Evolutionary conservation across 75 land plant genomes (phyloP).

Genomic region (Cupressus sempervirens): DNA sequence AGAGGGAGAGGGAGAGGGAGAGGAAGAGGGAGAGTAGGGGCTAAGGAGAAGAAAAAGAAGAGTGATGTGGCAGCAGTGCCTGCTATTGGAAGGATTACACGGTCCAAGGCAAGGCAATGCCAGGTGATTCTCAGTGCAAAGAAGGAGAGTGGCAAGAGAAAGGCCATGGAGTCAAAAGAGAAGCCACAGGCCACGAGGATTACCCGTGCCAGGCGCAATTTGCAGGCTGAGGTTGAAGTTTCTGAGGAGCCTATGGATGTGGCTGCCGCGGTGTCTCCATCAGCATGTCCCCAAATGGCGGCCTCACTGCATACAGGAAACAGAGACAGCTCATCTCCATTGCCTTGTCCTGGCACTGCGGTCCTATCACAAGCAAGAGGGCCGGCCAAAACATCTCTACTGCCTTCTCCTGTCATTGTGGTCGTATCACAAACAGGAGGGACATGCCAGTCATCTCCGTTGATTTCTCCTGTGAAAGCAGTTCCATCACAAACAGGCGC

Average conservation of each 20-base stretch:
- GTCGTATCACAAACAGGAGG: not conserved
- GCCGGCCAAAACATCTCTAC: not conserved
- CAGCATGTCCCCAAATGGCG: not conserved
- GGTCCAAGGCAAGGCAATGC: conserved; percentile 6
- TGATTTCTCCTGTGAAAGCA: not conserved
- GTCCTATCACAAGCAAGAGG: not conserved
- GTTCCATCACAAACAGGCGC: no score
- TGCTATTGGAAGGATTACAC: conserved; percentile 11
- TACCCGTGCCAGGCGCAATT: not conserved
- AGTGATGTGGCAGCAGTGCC: not conserved
- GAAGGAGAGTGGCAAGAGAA: not conserved
- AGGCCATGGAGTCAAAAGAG: not conserved
- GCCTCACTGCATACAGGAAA: not conserved
- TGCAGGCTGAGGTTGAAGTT: not conserved
- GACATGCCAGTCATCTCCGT: not conserved
- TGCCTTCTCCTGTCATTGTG: not conserved
- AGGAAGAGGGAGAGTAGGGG: not conserved
- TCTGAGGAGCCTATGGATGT: not conserved
- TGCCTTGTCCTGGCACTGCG: not conserved
- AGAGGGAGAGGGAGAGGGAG: not conserved
- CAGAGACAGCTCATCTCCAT: not conserved
- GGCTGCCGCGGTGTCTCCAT: not conserved
- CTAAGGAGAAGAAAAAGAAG: conserved; percentile 4
- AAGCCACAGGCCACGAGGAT: not conserved
- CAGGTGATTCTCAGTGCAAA: not conserved